Percentiles rank a stretch among this genome's conserved stretches.
These are phyloP conservation scores for Nemania sp. DNA, from an alignment of 2,329 filamentous ascomycete species.

Conservation along the genomic window DNA sequence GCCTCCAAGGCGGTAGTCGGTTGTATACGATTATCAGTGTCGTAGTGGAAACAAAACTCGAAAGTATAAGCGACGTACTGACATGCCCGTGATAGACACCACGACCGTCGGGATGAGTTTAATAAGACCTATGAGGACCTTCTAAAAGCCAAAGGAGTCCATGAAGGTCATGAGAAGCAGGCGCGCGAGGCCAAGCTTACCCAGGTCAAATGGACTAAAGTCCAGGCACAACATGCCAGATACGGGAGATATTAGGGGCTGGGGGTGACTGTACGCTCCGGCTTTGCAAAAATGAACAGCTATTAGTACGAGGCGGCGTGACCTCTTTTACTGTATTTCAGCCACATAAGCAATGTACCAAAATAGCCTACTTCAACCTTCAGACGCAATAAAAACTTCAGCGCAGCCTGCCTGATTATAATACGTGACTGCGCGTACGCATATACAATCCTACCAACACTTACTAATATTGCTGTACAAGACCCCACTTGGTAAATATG, in stretches of 20 bases:
- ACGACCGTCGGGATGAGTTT: neutral
- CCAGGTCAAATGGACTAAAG: neutral
- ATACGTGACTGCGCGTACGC: too few species aligned
- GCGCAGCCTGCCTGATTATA: too few species aligned
- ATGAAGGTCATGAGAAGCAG: neutral
- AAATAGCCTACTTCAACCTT: too few species aligned
- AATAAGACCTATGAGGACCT: neutral
- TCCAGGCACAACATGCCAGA: neutral
- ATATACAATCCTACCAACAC: too few species aligned
- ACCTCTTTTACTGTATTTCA: too few species aligned
- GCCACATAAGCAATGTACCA: too few species aligned
- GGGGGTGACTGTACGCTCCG: too few species aligned
- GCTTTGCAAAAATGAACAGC: too few species aligned
- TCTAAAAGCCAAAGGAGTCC: neutral
- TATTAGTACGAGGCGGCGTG: too few species aligned
- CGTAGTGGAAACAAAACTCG: neutral
- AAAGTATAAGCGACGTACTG: neutral
- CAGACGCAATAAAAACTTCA: too few species aligned
- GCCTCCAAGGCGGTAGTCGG: neutral
- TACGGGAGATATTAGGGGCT: neutral
- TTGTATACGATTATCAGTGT: neutral
- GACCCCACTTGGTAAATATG: too few species aligned
- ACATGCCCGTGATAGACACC: neutral
- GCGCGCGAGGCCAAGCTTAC: neutral
- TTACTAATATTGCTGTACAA: too few species aligned